Percentiles rank a stretch among this genome's conserved stretches.
These are phyloP conservation scores for Elymus sibiricus DNA, from an alignment of 176 grass and related monocot genomes.

Conservation along the genomic window DNA sequence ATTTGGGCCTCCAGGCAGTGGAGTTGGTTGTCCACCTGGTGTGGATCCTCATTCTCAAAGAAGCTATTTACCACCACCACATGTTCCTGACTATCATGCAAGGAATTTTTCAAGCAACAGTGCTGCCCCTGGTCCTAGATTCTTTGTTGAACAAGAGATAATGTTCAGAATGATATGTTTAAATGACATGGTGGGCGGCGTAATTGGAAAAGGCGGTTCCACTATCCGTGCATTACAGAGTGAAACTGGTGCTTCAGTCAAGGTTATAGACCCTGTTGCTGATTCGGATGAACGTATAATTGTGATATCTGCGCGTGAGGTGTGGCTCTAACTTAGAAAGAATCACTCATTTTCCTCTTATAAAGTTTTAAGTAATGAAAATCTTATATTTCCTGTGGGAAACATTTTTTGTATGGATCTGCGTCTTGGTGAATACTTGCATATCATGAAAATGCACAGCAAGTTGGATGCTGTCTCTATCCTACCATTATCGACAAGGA, in stretches of 20 bases:
- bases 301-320: conserved; percentile 66
- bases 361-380: conserved; percentile 1
- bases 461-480: background rate
- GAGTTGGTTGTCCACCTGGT: conserved; percentile 33
- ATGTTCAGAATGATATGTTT: conserved; percentile 71
- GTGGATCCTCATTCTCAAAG: conserved; percentile 66
- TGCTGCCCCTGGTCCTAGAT: conserved; percentile 46
- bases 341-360: conserved; percentile 7
- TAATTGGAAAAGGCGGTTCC: conserved; percentile 73
- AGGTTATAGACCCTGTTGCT: conserved; percentile 57
- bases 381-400: background rate
- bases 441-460: background rate
- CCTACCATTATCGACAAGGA: background rate
- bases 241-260: conserved; percentile 78
- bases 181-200: conserved; percentile 63
- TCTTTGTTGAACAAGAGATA: conserved; percentile 71
- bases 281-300: conserved; percentile 61
- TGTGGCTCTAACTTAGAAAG: conserved; percentile 27
- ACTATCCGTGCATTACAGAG: conserved; percentile 66
- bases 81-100: conserved; percentile 51
- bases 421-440: background rate
- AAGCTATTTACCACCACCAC: conserved; percentile 45
- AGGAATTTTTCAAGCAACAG: conserved; percentile 45
- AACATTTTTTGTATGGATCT: background rate
- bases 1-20: conserved; percentile 48